A percentile compares a stretch with the other conserved stretches of the same genome.
Conservation (phyloP, 768 basidiomycete genomes). For the Gymnopilus junonius region DNA sequence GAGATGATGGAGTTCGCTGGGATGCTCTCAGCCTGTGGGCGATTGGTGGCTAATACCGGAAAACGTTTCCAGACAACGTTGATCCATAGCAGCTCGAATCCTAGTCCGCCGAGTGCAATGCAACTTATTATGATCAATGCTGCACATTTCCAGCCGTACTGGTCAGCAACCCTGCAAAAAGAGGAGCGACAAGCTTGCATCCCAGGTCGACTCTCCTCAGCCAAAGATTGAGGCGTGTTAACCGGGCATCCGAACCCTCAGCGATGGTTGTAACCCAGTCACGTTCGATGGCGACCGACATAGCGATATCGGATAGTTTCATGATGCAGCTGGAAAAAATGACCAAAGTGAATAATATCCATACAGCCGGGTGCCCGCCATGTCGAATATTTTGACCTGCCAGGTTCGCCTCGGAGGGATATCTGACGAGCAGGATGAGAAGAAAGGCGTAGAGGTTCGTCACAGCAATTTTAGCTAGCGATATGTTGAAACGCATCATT, state of each 20-base stretch:
- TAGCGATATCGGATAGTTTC: conserved; percentile 43
- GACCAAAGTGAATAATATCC: conserved; percentile 37
- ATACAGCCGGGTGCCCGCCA: conserved; percentile 22
- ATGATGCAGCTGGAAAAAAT: conserved; percentile 37
- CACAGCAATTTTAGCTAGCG: conserved; percentile 43
- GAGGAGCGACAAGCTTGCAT: conserved; percentile 52
- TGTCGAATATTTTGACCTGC: conserved; percentile 10
- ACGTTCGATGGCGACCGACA: conserved; percentile 50
- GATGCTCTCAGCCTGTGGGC: neutral
- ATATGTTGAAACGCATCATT: conserved; percentile 43
- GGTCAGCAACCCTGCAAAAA: conserved; percentile 54
- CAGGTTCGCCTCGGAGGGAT: conserved; percentile 2
- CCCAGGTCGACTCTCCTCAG: conserved; percentile 47
- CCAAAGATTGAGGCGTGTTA: conserved; percentile 49
- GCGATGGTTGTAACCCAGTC: conserved; percentile 56
- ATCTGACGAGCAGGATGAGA: conserved; percentile 26
- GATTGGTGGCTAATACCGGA: conserved; percentile 29
- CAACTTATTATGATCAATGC: conserved; percentile 36
- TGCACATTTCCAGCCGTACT: conserved; percentile 35
- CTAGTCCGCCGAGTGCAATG: conserved; percentile 37
- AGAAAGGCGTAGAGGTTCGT: conserved; percentile 36
- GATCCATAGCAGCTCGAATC: conserved; percentile 38
- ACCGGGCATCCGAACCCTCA: conserved; percentile 29
- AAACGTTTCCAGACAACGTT: conserved; percentile 41
- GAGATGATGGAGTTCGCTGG: neutral